Evolutionary conservation across 495 filamentous ascomycete genomes (phyloP).

Genomic region (Tuber aestivum): DNA sequence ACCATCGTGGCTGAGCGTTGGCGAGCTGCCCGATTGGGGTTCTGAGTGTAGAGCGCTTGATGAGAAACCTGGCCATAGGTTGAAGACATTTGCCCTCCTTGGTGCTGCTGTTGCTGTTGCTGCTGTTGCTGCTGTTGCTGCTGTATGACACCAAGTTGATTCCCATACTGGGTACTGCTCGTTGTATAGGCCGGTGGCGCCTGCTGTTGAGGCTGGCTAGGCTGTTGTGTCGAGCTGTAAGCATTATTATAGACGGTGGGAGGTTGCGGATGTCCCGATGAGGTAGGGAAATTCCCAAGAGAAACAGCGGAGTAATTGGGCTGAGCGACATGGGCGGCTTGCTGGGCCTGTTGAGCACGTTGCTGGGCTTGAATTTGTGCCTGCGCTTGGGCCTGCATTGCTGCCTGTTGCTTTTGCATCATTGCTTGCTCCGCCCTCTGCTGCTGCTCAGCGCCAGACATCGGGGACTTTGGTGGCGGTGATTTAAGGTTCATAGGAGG

Average conservation of each 20-base stretch:
- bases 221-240: slow-evolving; percentile 26
- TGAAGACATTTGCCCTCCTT: slow-evolving; percentile 59
- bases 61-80: slow-evolving; percentile 34
- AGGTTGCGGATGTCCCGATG: slow-evolving; percentile 44
- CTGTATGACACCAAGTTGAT: slow-evolving; percentile 64
- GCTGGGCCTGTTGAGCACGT: slow-evolving; percentile 52
- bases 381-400: slow-evolving; percentile 50
- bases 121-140: slow-evolving; percentile 4
- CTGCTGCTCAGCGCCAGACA: slow-evolving; percentile 95
- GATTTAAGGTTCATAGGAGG: slow-evolving; percentile 96
- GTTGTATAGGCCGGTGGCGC: slow-evolving; percentile 82
- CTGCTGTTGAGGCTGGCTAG: slow-evolving; percentile 52
- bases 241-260: slow-evolving; percentile 69
- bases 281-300: slow-evolving; percentile 42
- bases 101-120: slow-evolving; percentile 46
- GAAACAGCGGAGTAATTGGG: slow-evolving; percentile 29
- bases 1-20: slow-evolving; percentile 96
- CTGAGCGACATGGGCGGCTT: slow-evolving; percentile 58
- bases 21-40: slow-evolving; percentile 70
- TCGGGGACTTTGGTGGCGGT: slow-evolving; percentile 70
- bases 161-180: slow-evolving; percentile 52
- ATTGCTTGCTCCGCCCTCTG: slow-evolving; percentile 77
- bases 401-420: slow-evolving; percentile 44
- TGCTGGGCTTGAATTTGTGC: slow-evolving; percentile 53
- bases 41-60: slow-evolving; percentile 74